These are phyloP conservation scores for Claviceps monticola DNA, from an alignment of 2,329 filamentous ascomycete genomes.

Conservation along the genomic window DNA sequence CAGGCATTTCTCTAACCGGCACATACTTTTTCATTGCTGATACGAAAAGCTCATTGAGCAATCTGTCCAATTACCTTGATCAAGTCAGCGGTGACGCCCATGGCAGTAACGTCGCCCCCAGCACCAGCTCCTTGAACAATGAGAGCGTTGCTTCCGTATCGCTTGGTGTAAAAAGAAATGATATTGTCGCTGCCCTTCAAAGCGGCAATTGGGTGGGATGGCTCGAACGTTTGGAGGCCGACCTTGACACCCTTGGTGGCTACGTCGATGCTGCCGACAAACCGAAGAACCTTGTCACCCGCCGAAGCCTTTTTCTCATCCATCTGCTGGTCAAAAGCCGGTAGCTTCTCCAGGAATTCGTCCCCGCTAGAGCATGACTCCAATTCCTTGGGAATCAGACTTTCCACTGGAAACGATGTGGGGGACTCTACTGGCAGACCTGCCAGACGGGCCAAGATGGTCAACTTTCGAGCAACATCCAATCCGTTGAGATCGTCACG, in stretches of 20 bases:
- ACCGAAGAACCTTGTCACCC: conserved; percentile 80
- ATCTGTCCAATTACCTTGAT: conserved; percentile 75
- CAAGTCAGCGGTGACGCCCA: conserved; percentile 91
- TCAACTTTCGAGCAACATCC: conserved; percentile 90
- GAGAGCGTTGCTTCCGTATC: conserved; percentile 80
- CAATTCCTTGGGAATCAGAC: conserved; percentile 77
- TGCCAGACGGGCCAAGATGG: conserved; percentile 77
- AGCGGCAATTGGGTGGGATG: conserved; percentile 79
- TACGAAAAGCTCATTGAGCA: conserved; percentile 18
- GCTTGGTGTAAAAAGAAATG: conserved; percentile 94
- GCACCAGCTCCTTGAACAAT: conserved; percentile 93
- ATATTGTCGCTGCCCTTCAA: conserved; percentile 98
- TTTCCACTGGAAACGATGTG: conserved; percentile 85
- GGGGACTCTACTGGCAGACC: conserved; percentile 73
- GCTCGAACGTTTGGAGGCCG: conserved; percentile 78
- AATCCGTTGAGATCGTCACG: conserved; percentile 77
- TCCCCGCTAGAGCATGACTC: conserved; percentile 64
- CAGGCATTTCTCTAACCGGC: no score
- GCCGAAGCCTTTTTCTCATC: conserved; percentile 76
- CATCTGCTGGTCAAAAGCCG: conserved; percentile 81
- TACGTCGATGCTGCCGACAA: conserved; percentile 87
- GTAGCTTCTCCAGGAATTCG: conserved; percentile 72
- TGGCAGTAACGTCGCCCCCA: conserved; percentile 89
- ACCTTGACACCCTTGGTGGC: conserved; percentile 74
- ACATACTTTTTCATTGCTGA: no score